Conservation (phyloP, 345 rosid genomes). For the Gossypium arboreum region DNA sequence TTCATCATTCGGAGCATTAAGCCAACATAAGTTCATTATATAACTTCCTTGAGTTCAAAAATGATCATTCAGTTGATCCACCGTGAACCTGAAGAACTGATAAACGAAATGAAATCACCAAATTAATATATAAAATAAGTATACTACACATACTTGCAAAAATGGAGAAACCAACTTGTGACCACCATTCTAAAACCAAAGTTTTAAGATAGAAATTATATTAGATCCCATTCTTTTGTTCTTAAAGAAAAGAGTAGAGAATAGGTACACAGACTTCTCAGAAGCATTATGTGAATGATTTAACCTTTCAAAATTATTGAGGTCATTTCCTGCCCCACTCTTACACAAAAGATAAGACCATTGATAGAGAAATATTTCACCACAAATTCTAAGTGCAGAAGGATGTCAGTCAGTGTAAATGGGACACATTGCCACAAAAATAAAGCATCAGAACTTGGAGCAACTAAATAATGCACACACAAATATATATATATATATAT, state of each 20-base stretch:
- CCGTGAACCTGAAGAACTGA: conserved; percentile 17
- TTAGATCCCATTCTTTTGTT: neutral
- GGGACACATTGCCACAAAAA: neutral
- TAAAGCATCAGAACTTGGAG: no score
- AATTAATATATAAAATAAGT: neutral
- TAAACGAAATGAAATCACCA: conserved; percentile 5
- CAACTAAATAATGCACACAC: no score
- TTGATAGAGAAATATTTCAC: conserved; percentile 13
- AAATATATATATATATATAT: no score
- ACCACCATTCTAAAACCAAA: neutral
- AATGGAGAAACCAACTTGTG: neutral
- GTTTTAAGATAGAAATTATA: neutral
- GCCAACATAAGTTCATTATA: neutral
- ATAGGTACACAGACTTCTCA: neutral
- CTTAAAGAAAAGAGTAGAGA: neutral
- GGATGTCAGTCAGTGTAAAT: conserved; percentile 5
- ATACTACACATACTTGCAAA: neutral
- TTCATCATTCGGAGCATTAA: neutral
- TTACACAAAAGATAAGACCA: conserved; percentile 11
- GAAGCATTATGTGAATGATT: conserved; percentile 10
- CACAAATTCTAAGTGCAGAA: conserved; percentile 12
- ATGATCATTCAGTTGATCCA: conserved; percentile 15
- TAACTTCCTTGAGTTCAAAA: neutral
- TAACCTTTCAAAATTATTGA: conserved; percentile 14
- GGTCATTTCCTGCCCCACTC: conserved; percentile 16